These are phyloP conservation scores for Komagataella pastoris DNA, from an alignment of 805 yeast genomes.

Conservation along the genomic window DNA sequence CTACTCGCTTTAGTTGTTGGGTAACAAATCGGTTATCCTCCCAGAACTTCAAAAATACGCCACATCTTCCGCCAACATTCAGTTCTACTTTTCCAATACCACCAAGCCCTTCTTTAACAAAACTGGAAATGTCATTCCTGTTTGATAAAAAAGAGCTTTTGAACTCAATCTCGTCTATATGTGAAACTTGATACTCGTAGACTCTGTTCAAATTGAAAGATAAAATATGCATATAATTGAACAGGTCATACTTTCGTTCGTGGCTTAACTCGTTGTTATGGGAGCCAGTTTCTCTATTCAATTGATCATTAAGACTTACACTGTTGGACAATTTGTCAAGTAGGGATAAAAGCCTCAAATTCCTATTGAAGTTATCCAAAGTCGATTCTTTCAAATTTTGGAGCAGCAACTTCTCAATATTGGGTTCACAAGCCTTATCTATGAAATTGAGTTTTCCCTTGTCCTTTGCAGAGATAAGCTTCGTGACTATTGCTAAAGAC, in stretches of 20 bases:
- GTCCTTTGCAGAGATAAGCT: constrained; percentile 7
- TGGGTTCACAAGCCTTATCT: constrained; percentile 5
- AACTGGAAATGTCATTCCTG: background rate
- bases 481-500: constrained; percentile 17
- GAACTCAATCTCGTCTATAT: background rate
- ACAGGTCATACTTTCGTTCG: constrained; percentile 16
- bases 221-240: constrained; percentile 16
- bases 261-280: background rate
- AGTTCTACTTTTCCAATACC: constrained; percentile 15
- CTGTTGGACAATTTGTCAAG: constrained; percentile 15
- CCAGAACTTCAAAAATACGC: constrained; percentile 19
- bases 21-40: constrained; percentile 15
- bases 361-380: constrained; percentile 18
- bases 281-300: background rate
- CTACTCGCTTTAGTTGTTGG: constrained; percentile 8
- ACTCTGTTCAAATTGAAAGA: constrained; percentile 12
- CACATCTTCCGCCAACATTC: constrained; percentile 16
- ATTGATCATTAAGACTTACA: background rate
- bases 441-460: background rate
- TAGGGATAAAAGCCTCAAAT: constrained; percentile 16
- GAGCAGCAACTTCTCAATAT: constrained; percentile 13
- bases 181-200: constrained; percentile 4
- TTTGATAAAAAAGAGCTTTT: background rate
- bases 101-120: constrained; percentile 9
- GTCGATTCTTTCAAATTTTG: constrained; percentile 15